Evolutionary conservation across 768 basidiomycete species (phyloP).

Genomic region (Psilocybe azurescens): DNA sequence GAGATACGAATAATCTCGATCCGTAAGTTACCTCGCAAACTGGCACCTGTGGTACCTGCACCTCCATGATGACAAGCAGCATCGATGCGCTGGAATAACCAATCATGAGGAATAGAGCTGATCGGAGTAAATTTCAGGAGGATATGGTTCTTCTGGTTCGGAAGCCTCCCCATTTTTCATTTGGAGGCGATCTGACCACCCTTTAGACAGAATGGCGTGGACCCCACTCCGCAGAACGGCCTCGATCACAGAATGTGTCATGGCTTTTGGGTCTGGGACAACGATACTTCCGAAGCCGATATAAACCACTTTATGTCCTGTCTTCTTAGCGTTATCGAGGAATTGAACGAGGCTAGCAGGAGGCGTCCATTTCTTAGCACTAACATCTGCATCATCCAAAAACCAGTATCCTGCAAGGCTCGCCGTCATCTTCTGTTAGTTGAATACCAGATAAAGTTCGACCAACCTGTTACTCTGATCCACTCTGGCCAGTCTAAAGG

Average conservation of each 20-base stretch:
- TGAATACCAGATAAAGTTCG: background rate
- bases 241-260: slow-evolving; percentile 92
- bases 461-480: slow-evolving; percentile 88
- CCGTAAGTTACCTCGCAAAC: slow-evolving; percentile 72
- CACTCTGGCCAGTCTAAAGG: slow-evolving; percentile 99
- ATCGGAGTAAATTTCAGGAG: slow-evolving; percentile 85
- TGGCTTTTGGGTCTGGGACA: slow-evolving; percentile 90
- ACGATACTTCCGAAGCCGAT: slow-evolving; percentile 98
- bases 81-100: slow-evolving; percentile 92
- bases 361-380: slow-evolving; percentile 88
- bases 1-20: background rate
- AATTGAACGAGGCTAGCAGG: slow-evolving; percentile 82
- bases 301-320: slow-evolving; percentile 91
- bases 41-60: slow-evolving; percentile 95
- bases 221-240: slow-evolving; percentile 89
- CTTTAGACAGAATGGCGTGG: slow-evolving; percentile 93
- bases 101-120: slow-evolving; percentile 90
- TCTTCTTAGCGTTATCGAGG: slow-evolving; percentile 76
- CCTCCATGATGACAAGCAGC: slow-evolving; percentile 99
- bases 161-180: slow-evolving; percentile 62
- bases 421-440: slow-evolving; percentile 2
- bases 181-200: slow-evolving; percentile 93
- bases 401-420: slow-evolving; percentile 87
- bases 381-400: slow-evolving; percentile 90
- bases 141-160: slow-evolving; percentile 73